Base-by-base conservation (phyloP, 116 monocot genomes). In the Cymodocea nodosa region DNA sequence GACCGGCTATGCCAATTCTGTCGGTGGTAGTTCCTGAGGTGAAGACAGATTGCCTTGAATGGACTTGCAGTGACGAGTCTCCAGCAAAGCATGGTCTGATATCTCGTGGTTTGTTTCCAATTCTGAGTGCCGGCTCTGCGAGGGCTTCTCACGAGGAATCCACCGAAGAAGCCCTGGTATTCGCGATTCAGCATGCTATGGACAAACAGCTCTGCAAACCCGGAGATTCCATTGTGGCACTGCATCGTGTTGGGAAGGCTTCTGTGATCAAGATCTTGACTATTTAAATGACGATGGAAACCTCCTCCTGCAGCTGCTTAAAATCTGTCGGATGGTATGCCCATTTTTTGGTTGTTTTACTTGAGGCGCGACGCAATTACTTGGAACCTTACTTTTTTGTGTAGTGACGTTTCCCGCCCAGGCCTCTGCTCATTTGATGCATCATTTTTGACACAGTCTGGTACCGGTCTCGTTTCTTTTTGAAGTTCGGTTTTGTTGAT, bases 11-110 rank as follows among this genome's bases (percentile, higher is more conserved):
- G 71, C 86, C 86, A 16, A 82, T 86, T 50, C 52, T 86, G 2
- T 86, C 86, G 4, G 77, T 82, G 0, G 82, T 86, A 51, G 86
- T 86, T 63, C 86, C 86, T 39, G 80, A 74, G 63, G 49, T 82
- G n/a, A 79, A 54, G 69, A 79, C 82, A 15, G 80, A 87, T 34
- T 62, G 51, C 9, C 75, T 86, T 56, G 76, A 79, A 44, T 82
- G 86, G 86, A 59, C 64, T 9, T 71, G 74, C 56, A 86, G 86
- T 11, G 82, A 86, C 44, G 86, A 82, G 55, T 37, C 75, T 40
- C 86, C 86, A 2, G 86, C 85, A 23, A 74, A 78, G 68, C 85
- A 72, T 53, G 79, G 85, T 59, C 76, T 85, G 0, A 81, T 85
- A 39, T 76, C 51, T 39, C 75, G 82, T 23, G 80, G 86, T 35